Conservation (phyloP, 2,329 filamentous ascomycete genomes). For the Pyricularia sp. region DNA sequence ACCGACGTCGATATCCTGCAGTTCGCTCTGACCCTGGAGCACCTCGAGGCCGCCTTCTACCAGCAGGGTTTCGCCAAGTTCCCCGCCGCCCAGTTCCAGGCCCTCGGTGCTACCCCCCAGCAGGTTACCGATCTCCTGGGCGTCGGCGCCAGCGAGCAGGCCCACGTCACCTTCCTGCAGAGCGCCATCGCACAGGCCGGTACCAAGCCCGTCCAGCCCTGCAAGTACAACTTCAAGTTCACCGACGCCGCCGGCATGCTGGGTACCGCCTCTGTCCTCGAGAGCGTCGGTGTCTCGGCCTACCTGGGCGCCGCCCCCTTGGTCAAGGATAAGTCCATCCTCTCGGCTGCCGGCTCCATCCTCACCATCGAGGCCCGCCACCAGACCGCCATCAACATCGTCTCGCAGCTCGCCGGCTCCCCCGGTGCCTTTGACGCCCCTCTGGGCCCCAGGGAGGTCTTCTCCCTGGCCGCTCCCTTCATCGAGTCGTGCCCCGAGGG, state of each 20-base stretch:
- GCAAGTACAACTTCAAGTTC: constrained; percentile 64
- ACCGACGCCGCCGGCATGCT: constrained; percentile 59
- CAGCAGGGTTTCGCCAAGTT: constrained; percentile 60
- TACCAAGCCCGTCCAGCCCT: constrained; percentile 56
- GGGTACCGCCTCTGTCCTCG: constrained; percentile 58
- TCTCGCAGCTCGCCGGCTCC: constrained; percentile 46
- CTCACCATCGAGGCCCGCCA: constrained; percentile 66
- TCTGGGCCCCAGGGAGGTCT: constrained; percentile 58
- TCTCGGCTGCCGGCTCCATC: constrained; percentile 60
- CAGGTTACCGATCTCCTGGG: constrained; percentile 51
- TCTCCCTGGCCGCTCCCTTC: constrained; percentile 65
- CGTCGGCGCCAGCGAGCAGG: constrained; percentile 53
- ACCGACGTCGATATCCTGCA: constrained; percentile 47
- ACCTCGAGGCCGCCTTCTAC: constrained; percentile 67
- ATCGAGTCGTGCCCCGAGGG: constrained; percentile 60
- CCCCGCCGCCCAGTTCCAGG: constrained; percentile 52
- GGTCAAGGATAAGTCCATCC: constrained; percentile 47
- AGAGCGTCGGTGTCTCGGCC: constrained; percentile 66
- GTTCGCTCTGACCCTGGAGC: constrained; percentile 63
- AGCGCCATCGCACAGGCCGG: constrained; percentile 52
- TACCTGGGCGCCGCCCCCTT: constrained; percentile 64
- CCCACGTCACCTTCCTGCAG: constrained; percentile 51
- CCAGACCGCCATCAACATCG: constrained; percentile 61
- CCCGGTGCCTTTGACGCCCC: constrained; percentile 63
- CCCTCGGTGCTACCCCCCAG: constrained; percentile 44